These are phyloP conservation scores for Orobanche coerulescens DNA, from an alignment of 257 asterid genomes.

Conservation along the genomic window DNA sequence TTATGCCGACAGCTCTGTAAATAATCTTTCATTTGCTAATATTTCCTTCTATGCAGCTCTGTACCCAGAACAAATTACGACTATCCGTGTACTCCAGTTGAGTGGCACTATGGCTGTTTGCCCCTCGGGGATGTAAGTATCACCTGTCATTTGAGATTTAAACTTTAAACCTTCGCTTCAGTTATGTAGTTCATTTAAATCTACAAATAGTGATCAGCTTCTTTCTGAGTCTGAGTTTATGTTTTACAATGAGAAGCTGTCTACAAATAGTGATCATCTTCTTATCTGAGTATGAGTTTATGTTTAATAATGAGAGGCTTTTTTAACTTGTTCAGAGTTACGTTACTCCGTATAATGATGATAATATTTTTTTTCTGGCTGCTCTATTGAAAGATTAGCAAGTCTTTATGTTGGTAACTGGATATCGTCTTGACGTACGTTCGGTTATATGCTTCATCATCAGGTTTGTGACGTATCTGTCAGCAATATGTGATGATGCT, in stretches of 20 bases:
- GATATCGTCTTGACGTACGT: conserved; percentile 15
- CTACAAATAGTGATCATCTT: background rate
- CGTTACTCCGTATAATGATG: background rate
- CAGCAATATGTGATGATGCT: conserved; percentile 52
- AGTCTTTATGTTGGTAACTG: conserved; percentile 5
- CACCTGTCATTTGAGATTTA: background rate
- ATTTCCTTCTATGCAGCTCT: conserved; percentile 40
- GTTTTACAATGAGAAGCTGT: background rate
- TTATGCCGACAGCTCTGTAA: background rate
- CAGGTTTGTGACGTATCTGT: conserved; percentile 79
- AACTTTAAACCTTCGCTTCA: background rate
- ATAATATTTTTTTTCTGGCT: background rate
- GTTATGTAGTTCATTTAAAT: conserved; percentile 1
- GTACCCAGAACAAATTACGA: conserved; percentile 55
- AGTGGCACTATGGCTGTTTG: conserved; percentile 67
- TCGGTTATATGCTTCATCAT: conserved; percentile 18
- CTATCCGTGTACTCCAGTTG: conserved; percentile 71
- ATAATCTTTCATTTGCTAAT: conserved; percentile 12
- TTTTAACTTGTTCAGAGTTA: conserved; percentile 8
- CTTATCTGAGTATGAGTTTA: background rate
- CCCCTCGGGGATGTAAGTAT: conserved; percentile 77
- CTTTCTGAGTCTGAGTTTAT: background rate
- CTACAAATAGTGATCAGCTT: background rate
- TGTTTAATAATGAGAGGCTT: too few species aligned
- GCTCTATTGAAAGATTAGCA: background rate